A percentile compares a stretch with the other conserved stretches of the same genome.
These are phyloP conservation scores for Theobroma cacao DNA, from an alignment of 345 rosid species.

Conservation along the genomic window DNA sequence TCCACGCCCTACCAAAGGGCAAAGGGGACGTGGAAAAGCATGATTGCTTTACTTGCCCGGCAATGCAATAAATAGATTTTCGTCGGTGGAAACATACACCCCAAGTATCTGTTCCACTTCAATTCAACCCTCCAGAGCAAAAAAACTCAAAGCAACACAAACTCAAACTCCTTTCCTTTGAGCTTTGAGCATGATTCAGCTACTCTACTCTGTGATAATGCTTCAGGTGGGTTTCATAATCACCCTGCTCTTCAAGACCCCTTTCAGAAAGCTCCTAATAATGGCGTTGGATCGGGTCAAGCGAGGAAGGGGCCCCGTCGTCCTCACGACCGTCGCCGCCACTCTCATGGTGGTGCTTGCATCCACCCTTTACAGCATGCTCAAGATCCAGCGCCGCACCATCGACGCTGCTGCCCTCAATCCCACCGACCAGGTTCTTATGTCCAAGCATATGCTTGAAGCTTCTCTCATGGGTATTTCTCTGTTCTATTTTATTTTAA, in stretches of 20 bases:
- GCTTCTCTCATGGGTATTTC: slow-evolving; percentile 81
- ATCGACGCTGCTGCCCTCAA: slow-evolving; percentile 51
- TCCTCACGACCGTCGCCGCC: slow-evolving; percentile 58
- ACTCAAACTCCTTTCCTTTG: not conserved
- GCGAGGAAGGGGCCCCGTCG: slow-evolving; percentile 80
- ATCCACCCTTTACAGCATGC: slow-evolving; percentile 58
- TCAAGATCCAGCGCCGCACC: slow-evolving; percentile 53
- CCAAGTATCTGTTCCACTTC: no score
- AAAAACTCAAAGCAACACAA: no score
- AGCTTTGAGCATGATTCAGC: slow-evolving; percentile 55
- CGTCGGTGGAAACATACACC: no score
- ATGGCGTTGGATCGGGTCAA: slow-evolving; percentile 64
- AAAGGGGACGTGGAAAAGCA: no score
- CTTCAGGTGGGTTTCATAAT: slow-evolving; percentile 62
- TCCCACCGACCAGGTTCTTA: slow-evolving; percentile 87
- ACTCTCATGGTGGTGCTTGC: slow-evolving; percentile 57
- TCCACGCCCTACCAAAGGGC: no score
- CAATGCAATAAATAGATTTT: no score
- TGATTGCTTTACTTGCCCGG: no score
- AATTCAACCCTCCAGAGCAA: no score
- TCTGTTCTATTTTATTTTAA: not conserved
- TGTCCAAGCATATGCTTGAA: slow-evolving; percentile 70
- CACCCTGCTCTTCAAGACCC: slow-evolving; percentile 68
- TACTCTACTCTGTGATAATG: slow-evolving; percentile 60
- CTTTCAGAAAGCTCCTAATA: slow-evolving; percentile 71